Conservation (phyloP, 2,329 filamentous ascomycete species). For the Colletotrichum sojae region DNA sequence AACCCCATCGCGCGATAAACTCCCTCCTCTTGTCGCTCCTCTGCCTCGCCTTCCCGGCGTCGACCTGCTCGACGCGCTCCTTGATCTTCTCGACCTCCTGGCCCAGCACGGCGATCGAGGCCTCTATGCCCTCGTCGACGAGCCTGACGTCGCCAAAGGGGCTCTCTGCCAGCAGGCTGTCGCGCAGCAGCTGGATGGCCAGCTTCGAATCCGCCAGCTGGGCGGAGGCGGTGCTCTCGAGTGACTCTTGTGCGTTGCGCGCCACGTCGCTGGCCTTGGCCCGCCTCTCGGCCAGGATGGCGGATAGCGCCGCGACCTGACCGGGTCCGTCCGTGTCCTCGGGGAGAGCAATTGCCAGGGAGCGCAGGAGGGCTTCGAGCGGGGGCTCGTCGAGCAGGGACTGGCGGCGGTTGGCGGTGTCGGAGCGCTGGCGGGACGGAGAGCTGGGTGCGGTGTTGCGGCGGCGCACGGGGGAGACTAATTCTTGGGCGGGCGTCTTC, state of each 20-base stretch:
- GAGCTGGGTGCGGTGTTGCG: slow-evolving; percentile 46
- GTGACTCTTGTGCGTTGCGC: slow-evolving; percentile 62
- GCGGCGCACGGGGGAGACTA: slow-evolving; percentile 53
- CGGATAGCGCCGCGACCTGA: slow-evolving; percentile 51
- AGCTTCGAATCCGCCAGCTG: slow-evolving; percentile 63
- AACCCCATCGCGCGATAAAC: slow-evolving; percentile 61
- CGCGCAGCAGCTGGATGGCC: slow-evolving; percentile 64
- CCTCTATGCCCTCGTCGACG: slow-evolving; percentile 67
- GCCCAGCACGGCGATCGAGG: slow-evolving; percentile 61
- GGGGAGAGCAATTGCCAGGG: slow-evolving; percentile 61
- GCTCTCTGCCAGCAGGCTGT: slow-evolving; percentile 68
- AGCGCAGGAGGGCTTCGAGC: slow-evolving; percentile 63
- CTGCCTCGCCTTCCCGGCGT: slow-evolving; percentile 53
- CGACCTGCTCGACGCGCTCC: slow-evolving; percentile 55
- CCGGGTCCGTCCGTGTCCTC: slow-evolving; percentile 46
- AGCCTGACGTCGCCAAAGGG: slow-evolving; percentile 61
- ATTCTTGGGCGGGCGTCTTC: slow-evolving; percentile 43
- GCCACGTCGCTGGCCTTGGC: slow-evolving; percentile 61
- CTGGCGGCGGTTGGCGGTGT: slow-evolving; percentile 49
- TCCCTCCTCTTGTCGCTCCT: slow-evolving; percentile 65
- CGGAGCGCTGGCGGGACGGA: slow-evolving; percentile 52
- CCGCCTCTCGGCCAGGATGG: slow-evolving; percentile 56
- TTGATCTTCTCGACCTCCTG: slow-evolving; percentile 60
- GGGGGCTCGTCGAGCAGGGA: slow-evolving; percentile 56
- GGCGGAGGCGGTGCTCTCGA: slow-evolving; percentile 59